Percentiles rank a stretch among this genome's conserved stretches.
Evolutionary conservation across 805 yeast genomes (phyloP).

Genomic region (Candida nitratophila): DNA sequence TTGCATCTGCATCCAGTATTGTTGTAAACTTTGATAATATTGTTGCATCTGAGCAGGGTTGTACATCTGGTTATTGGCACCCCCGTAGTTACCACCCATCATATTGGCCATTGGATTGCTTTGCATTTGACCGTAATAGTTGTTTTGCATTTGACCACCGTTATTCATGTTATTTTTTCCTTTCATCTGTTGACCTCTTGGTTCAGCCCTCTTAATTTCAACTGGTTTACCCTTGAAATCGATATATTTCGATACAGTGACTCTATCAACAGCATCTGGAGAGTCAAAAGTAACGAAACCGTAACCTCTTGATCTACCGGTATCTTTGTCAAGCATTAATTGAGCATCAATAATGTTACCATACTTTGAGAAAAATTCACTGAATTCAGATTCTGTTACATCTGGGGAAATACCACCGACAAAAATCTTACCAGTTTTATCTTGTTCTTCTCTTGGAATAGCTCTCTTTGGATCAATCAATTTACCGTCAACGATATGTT

Average conservation of each 20-base stretch:
- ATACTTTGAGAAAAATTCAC: constrained; percentile 75
- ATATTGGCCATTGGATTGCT: constrained; percentile 16
- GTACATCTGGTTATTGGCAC: constrained; percentile 4
- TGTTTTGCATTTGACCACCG: not conserved
- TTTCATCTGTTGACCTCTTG: constrained; percentile 58
- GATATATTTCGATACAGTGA: constrained; percentile 73
- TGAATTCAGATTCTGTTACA: constrained; percentile 86
- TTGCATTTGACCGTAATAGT: constrained; percentile 7
- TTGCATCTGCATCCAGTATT: constrained; percentile 57
- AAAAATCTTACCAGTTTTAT: constrained; percentile 91
- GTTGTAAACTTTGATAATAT: constrained; percentile 57
- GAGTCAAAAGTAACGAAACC: constrained; percentile 95
- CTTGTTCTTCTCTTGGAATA: constrained; percentile 95
- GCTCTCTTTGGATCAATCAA: constrained; percentile 97
- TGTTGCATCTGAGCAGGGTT: constrained; percentile 35
- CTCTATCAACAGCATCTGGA: constrained; percentile 88
- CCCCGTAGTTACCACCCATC: constrained; percentile 23
- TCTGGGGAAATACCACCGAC: constrained; percentile 96
- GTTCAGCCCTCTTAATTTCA: constrained; percentile 82
- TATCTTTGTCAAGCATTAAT: constrained; percentile 93
- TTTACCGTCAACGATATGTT: constrained; percentile 90
- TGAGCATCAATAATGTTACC: constrained; percentile 94
- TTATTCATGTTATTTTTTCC: constrained; percentile 26
- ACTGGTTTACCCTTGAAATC: constrained; percentile 79
- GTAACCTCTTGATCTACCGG: constrained; percentile 94